Percentiles rank a stretch among this genome's conserved stretches.
These are phyloP conservation scores for Yamadazyma spencermartinsiae DNA, from an alignment of 1,139 yeast genomes.

Conservation along the genomic window DNA sequence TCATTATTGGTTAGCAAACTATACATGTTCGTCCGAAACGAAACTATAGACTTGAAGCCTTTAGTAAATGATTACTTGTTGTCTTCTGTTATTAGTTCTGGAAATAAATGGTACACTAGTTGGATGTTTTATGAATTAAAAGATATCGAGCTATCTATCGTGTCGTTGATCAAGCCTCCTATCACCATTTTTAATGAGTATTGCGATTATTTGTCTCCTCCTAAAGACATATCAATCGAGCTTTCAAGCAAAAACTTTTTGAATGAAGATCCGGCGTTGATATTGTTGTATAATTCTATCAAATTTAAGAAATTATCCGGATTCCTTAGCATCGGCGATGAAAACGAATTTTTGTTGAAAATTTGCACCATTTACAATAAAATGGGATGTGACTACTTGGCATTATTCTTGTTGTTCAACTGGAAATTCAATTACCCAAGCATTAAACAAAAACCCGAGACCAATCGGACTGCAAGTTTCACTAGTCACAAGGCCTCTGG, in stretches of 20 bases:
- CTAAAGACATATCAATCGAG: constrained; percentile 11
- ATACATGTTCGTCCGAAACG: constrained; percentile 36
- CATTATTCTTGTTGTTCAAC: constrained; percentile 58
- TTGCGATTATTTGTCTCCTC: constrained; percentile 14
- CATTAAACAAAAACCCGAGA: not conserved
- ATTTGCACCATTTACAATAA: constrained; percentile 69
- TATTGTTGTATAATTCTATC: constrained; percentile 63
- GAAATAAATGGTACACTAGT: constrained; percentile 81
- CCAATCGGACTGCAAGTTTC: not conserved
- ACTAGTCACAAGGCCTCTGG: not conserved
- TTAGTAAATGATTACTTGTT: constrained; percentile 51
- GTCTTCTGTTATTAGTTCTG: constrained; percentile 57
- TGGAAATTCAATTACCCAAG: constrained; percentile 60
- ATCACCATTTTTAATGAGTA: constrained; percentile 36
- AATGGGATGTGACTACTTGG: constrained; percentile 90
- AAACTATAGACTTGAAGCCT: constrained; percentile 10
- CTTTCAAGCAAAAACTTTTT: constrained; percentile 48
- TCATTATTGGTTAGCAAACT: constrained; percentile 83
- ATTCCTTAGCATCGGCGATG: constrained; percentile 31
- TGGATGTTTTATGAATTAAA: constrained; percentile 76
- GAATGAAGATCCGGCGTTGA: constrained; percentile 80
- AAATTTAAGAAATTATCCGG: constrained; percentile 38
- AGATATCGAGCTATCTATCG: constrained; percentile 56
- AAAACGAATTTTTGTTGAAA: constrained; percentile 60
- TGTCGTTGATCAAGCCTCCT: constrained; percentile 63